Evolutionary conservation across 2,329 filamentous ascomycete genomes (phyloP), one percentile per base, ranked within the genome.

Genomic region (Lasiodiplodia theobromae): DNA sequence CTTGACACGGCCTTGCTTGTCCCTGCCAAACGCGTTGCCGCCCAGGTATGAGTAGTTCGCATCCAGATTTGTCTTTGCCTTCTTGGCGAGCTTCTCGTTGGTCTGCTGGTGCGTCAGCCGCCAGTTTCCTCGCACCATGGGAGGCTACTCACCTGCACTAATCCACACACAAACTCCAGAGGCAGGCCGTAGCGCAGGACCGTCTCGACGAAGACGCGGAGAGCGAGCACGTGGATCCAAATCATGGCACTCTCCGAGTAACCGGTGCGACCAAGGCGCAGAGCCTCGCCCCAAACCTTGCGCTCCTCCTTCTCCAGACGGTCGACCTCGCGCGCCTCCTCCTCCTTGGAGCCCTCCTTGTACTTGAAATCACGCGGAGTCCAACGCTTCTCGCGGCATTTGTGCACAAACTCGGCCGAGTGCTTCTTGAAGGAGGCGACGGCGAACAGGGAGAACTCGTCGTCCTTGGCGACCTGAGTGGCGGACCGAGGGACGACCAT

Each of bases 241-340:
- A 95, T 91, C 93, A 97, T 97, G 72, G 97, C 93, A 71, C 91
- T 91, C 82, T 99, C 96, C 77, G 93, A 95, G 89, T 96, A 99
- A 18, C 93, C 94, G n/a, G 93, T 97, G 71, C 94, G 86, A 16
- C 91, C 93, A 74, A 97, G 86, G 72, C 94, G 88, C 76, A 99
- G 81, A 3, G 94, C 94, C 82, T 99, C 95, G 12, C 93, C 94
- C 89, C 94, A 97, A 2, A 97, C 86, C 82, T 96, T 97, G 80
- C 91, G 88, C 83, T 97, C 94, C 77, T 98, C 94, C 72, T 89
- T 91, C 69, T 88, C 87, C 60, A 97, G 88, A 69, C 91, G 89
- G 73, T 95, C 92, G 37, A 97, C 86, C 83, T 99, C 95, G 74
- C 89, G 90, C 77, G 91, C 88, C 82, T 99, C 96, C 77, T 94